These are phyloP conservation scores for Solanum dulcamara DNA, from an alignment of 257 asterid genomes.

Conservation along the genomic window DNA sequence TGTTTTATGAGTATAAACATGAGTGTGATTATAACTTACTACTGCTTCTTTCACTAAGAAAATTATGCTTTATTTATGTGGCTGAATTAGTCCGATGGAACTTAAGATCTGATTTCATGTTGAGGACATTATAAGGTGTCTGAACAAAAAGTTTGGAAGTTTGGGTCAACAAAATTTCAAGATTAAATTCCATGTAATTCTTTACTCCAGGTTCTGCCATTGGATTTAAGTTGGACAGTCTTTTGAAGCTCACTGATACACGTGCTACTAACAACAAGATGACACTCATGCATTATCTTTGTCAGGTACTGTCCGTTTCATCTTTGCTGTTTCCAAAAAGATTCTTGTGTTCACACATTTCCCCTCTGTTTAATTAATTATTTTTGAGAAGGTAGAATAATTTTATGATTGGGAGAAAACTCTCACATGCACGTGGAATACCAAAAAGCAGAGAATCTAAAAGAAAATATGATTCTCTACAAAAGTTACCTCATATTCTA, in stretches of 20 bases:
- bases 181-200: not conserved
- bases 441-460: not conserved
- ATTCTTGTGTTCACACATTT: not conserved
- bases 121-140: not conserved
- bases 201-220: conserved; percentile 56
- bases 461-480: not conserved
- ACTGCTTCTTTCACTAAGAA: not conserved
- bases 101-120: not conserved
- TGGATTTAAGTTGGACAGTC: conserved; percentile 98
- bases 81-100: not conserved
- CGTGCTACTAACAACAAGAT: conserved; percentile 85
- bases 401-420: not conserved
- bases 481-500: not conserved
- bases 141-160: not conserved
- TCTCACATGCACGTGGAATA: not conserved
- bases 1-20: not conserved
- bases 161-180: not conserved
- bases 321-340: not conserved
- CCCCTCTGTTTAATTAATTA: not conserved
- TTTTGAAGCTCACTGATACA: conserved; percentile 87
- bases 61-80: not conserved
- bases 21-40: not conserved
- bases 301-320: conserved; percentile 41
- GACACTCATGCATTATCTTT: conserved; percentile 98
- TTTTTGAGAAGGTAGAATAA: not conserved